Evolutionary conservation across 805 yeast genomes (phyloP), one percentile per base, ranked within the genome.

Genomic region (Yamadazyma philogaea): DNA sequence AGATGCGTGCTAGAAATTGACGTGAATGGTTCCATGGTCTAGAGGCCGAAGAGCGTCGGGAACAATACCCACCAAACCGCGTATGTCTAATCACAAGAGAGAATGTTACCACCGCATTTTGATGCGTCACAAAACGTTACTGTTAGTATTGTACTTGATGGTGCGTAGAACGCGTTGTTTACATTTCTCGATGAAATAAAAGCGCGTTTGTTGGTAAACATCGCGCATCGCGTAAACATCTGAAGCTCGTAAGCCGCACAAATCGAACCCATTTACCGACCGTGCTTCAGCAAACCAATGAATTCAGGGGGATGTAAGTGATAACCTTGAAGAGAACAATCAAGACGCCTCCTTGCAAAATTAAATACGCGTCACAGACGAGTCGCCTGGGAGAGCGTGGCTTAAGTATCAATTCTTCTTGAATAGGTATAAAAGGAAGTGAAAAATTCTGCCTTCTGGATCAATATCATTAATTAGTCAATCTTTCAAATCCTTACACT

Each of bases 351-450:
- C 40, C 40, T 37, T 37, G 34, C 26, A 19, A 26, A 16, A 15
- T 5, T 10, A 11, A 16, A 14, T 16, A 26, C 31, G 31, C 39
- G 39, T 36, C 18, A n/a, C 20, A 10, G 6, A 16, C 39, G 8
- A 17, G 17, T 4, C 32, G 32, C 22, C 21, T 26, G 28, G 37
- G 15, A 14, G 16, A 22, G 5, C 12, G 12, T 7, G 10, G 28
- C 15, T 15, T 19, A 11, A 22, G 14, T 8, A 8, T 19, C 21
- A 33, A 12, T 11, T 8, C 20, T 10, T 8, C 26, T 17, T n/a
- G 16, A 6, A 41, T 39, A 44, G 38, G 50, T 51, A 51, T 51
- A 51, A 49, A 51, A 47, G 44, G 34, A 24, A 21, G 20, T 37
- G 50, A 34, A 45, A 43, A 43, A 37, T 22, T 42, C 45, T 38